Evolutionary conservation across 306 rosid species (phyloP).

Genomic region (Chamaecrista fasciculata): DNA sequence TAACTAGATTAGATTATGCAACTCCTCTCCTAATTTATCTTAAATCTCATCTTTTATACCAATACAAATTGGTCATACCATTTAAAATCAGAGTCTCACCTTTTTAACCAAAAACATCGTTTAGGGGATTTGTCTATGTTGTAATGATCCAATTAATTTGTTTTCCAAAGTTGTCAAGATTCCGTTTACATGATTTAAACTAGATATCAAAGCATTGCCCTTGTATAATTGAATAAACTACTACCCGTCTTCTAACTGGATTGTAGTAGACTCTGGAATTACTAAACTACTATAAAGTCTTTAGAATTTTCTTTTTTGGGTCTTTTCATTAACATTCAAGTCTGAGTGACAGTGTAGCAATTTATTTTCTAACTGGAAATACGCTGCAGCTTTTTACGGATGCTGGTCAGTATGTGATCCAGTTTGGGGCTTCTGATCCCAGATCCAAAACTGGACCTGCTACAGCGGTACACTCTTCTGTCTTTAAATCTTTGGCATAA

Average conservation of each 20-base stretch:
- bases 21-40: no score
- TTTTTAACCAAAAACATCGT: background rate
- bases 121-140: background rate
- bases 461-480: slow-evolving; percentile 42
- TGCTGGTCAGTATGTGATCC: slow-evolving; percentile 94
- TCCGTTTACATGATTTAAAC: background rate
- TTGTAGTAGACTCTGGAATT: background rate
- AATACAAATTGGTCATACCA: background rate
- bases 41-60: background rate
- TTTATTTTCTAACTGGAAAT: background rate
- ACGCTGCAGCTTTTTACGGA: slow-evolving; percentile 78
- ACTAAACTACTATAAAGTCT: no score
- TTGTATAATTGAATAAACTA: slow-evolving; percentile 1
- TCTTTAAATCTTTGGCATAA: background rate
- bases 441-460: slow-evolving; percentile 67
- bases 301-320: no score
- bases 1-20: no score
- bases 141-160: background rate
- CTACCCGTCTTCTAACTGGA: background rate
- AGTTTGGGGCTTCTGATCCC: slow-evolving; percentile 80
- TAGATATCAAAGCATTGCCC: background rate
- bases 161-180: background rate
- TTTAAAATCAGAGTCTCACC: background rate
- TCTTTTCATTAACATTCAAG: slow-evolving; percentile 1
- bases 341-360: background rate